Percentiles rank a stretch among this genome's conserved stretches.
These are phyloP conservation scores for Clavispora carvajalis DNA, from an alignment of 805 yeast species.

Conservation along the genomic window DNA sequence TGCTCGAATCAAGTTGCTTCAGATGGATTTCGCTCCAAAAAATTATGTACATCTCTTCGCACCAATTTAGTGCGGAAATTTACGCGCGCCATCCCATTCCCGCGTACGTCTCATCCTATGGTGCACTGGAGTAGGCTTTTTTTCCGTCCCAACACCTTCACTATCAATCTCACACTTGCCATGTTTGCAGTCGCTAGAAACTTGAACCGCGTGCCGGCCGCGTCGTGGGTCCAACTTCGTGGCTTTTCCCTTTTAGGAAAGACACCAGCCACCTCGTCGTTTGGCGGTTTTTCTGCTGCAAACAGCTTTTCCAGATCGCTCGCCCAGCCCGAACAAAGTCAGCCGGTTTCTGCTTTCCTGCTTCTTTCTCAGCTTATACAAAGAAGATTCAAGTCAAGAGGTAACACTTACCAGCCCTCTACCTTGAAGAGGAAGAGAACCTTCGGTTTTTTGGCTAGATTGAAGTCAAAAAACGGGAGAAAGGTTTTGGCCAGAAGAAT, in stretches of 20 bases:
- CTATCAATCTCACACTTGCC: neutral
- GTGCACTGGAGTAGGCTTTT: no score
- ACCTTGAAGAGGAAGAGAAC: constrained; percentile 86
- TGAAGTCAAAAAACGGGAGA: constrained; percentile 69
- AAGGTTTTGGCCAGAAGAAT: constrained; percentile 72
- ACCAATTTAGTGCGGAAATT: constrained; percentile 1
- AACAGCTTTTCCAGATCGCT: constrained; percentile 3
- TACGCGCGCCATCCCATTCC: constrained; percentile 1
- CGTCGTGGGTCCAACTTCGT: constrained; percentile 3
- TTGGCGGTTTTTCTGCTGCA: neutral
- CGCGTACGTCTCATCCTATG: constrained; percentile 4
- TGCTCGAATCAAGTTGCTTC: constrained; percentile 3
- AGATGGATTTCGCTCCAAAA: neutral
- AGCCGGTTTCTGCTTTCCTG: constrained; percentile 14
- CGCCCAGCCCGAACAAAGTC: constrained; percentile 8
- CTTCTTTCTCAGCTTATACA: constrained; percentile 39
- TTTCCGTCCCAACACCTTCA: no score
- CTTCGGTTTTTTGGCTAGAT: constrained; percentile 83
- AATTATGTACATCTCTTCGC: constrained; percentile 1
- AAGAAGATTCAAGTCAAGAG: constrained; percentile 79
- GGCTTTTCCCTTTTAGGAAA: constrained; percentile 11
- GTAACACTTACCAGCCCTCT: constrained; percentile 93
- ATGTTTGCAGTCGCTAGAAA: constrained; percentile 1
- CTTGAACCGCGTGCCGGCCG: neutral
- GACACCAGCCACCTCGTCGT: constrained; percentile 1